A percentile compares a stretch with the other conserved stretches of the same genome.
Conservation (phyloP, 2,329 filamentous ascomycete species). For the Colletotrichum viniferum region DNA sequence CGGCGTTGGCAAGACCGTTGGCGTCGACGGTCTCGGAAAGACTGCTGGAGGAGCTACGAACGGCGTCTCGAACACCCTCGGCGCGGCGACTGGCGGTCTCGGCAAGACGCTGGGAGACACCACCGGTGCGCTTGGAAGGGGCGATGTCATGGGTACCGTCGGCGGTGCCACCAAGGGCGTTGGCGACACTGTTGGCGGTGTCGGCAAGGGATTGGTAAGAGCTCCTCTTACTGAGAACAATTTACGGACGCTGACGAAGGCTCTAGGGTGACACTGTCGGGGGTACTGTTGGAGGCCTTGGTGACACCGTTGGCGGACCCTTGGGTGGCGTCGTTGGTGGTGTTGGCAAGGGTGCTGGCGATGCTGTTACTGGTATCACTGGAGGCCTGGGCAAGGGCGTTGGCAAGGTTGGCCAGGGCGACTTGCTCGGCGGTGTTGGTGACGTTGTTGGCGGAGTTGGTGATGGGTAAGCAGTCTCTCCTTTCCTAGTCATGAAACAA, state of each 20-base stretch:
- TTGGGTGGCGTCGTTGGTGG: conserved; percentile 14
- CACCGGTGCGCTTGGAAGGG: conserved; percentile 4
- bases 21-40: background rate
- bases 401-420: conserved; percentile 9
- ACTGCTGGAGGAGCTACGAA: background rate
- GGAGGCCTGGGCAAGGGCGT: conserved; percentile 12
- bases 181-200: conserved; percentile 14
- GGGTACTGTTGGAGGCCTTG: conserved; percentile 12
- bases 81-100: background rate
- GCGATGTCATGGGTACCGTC: conserved; percentile 5
- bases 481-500: background rate
- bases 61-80: conserved; percentile 8
- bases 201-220: conserved; percentile 17
- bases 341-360: conserved; percentile 10
- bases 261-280: conserved; percentile 11
- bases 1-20: background rate
- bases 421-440: conserved; percentile 6
- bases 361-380: conserved; percentile 15
- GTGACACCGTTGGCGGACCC: conserved; percentile 12
- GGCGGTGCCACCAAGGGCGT: conserved; percentile 6
- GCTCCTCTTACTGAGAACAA: background rate
- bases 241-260: background rate
- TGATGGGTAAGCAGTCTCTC: background rate
- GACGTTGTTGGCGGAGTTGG: conserved; percentile 15
- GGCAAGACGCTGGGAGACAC: conserved; percentile 13